phyloP scores from a whole-genome alignment of 257 asterid species.

The Echium plantagineum region DNA sequence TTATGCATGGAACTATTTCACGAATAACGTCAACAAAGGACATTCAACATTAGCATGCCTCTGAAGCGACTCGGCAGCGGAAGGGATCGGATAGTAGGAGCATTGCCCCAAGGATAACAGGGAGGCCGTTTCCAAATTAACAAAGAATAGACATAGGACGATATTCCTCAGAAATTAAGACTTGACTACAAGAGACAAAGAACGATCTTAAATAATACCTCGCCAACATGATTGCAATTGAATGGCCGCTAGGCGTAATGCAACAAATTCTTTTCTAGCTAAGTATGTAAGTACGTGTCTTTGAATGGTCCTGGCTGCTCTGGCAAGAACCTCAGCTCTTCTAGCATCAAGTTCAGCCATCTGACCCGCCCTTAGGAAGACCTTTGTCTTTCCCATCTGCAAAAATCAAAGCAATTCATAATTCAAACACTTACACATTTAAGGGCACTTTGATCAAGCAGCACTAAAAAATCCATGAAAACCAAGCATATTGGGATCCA shows the following conservation, averaged over 20 bases:
- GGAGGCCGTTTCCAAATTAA: no score
- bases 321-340: conserved; percentile 96
- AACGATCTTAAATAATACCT: conserved; percentile 38
- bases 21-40: neutral
- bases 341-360: conserved; percentile 98
- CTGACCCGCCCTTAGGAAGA: conserved; percentile 98
- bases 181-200: conserved; percentile 2
- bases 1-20: neutral
- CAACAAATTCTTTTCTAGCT: conserved; percentile 74
- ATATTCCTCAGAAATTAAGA: neutral
- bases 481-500: neutral
- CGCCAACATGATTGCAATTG: conserved; percentile 97
- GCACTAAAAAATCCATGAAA: neutral
- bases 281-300: conserved; percentile 88
- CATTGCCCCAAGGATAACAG: no score
- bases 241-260: conserved; percentile 67
- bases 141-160: neutral
- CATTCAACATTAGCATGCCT: no score
- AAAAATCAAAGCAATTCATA: conserved; percentile 19
- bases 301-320: conserved; percentile 92
- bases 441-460: neutral
- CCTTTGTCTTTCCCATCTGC: conserved; percentile 96
- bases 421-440: conserved; percentile 3
- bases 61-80: no score
- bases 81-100: no score